Percentiles rank a stretch among this genome's conserved stretches.
phyloP scores from a whole-genome alignment of 176 grass and related monocot species.

The Dactylis glomerata region DNA sequence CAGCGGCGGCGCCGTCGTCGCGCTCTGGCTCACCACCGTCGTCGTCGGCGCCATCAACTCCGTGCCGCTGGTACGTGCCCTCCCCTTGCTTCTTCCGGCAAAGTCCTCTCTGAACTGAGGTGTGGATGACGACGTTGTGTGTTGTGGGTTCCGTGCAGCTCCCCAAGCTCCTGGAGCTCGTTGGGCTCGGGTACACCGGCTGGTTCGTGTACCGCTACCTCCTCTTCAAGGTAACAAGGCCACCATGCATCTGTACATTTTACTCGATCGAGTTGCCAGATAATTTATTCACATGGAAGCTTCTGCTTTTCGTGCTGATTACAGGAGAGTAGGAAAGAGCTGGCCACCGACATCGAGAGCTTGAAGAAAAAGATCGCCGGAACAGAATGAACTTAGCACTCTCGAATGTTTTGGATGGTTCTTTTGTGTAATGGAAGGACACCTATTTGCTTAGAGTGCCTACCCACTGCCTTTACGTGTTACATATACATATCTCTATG shows the following conservation, averaged over 20 bases:
- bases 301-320: not conserved
- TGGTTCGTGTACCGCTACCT: slow-evolving; percentile 99
- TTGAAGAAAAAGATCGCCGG: slow-evolving; percentile 94
- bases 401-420: slow-evolving; percentile 2
- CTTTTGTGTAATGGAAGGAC: slow-evolving; percentile 13
- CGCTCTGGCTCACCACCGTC: slow-evolving; percentile 81
- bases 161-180: slow-evolving; percentile 89
- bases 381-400: slow-evolving; percentile 51
- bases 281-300: not conserved
- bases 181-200: slow-evolving; percentile 93
- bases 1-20: slow-evolving; percentile 77
- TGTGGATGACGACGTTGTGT: not conserved
- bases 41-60: slow-evolving; percentile 86
- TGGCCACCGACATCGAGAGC: slow-evolving; percentile 65
- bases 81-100: not conserved
- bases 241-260: not conserved
- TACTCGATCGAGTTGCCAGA: not conserved
- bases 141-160: slow-evolving; percentile 44
- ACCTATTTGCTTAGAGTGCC: slow-evolving; percentile 25
- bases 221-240: slow-evolving; percentile 94
- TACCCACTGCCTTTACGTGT: not conserved
- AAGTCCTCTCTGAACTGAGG: not conserved
- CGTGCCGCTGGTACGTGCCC: slow-evolving; percentile 76
- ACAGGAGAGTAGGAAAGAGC: slow-evolving; percentile 86
- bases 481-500: slow-evolving; percentile 15